A percentile compares a stretch with the other conserved stretches of the same genome.
Conservation (phyloP, 2,329 filamentous ascomycete genomes). For the Phaeoacremonium minimum region DNA sequence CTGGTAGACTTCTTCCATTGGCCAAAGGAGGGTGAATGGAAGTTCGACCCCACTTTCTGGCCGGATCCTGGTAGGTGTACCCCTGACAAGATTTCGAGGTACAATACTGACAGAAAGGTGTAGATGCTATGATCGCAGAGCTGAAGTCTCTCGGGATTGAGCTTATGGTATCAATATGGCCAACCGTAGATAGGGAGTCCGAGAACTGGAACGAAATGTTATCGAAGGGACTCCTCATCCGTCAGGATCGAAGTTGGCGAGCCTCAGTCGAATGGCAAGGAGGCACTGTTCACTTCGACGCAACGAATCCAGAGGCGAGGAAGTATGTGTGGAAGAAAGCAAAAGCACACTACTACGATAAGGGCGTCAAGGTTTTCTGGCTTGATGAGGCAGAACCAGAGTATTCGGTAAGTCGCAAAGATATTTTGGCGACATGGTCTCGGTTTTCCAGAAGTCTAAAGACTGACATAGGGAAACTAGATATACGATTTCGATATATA, state of each 20-base stretch:
- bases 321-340: conserved; percentile 54
- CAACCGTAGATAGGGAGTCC: conserved; percentile 54
- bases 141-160: conserved; percentile 54
- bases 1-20: conserved; percentile 67
- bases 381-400: conserved; percentile 66
- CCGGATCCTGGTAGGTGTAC: conserved; percentile 44
- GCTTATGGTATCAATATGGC: conserved; percentile 67
- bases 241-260: conserved; percentile 55
- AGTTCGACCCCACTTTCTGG: conserved; percentile 59
- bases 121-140: conserved; percentile 57
- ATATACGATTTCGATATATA: conserved; percentile 66
- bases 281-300: conserved; percentile 56
- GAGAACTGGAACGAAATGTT: conserved; percentile 60
- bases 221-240: conserved; percentile 54
- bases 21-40: conserved; percentile 63
- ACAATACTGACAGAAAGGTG: too few relatives aligned
- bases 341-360: conserved; percentile 56
- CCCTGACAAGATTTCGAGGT: too few relatives aligned
- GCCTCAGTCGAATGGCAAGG: conserved; percentile 54
- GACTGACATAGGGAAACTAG: too few relatives aligned
- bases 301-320: conserved; percentile 56
- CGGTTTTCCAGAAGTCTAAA: too few relatives aligned
- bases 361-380: conserved; percentile 62
- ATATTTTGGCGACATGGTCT: too few relatives aligned
- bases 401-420: too few relatives aligned